Evolutionary conservation across 768 basidiomycete genomes (phyloP).

Genomic region (Trichaptum fuscoviolaceum): DNA sequence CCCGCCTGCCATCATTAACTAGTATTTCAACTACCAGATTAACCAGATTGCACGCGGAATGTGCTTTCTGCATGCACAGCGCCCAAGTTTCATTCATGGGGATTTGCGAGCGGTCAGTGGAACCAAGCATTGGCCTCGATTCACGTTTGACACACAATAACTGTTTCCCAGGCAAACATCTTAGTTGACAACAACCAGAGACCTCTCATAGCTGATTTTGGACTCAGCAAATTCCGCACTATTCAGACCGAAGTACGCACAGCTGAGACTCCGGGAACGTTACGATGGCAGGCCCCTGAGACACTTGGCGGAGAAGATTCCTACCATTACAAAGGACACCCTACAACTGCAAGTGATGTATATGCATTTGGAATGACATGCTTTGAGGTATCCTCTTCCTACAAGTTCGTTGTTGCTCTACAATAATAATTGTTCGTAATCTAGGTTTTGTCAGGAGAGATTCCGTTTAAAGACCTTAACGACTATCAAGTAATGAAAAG

Average conservation of each 20-base stretch:
- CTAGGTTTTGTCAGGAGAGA: not conserved
- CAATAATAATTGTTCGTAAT: not conserved
- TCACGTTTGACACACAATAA: not conserved
- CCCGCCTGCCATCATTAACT: not conserved
- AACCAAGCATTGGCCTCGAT: not conserved
- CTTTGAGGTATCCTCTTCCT: not conserved
- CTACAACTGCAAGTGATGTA: slow-evolving; percentile 2
- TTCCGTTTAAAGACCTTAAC: not conserved
- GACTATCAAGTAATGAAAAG: not conserved
- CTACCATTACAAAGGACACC: not conserved
- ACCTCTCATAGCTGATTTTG: not conserved
- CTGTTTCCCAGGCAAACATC: not conserved
- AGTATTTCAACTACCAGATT: not conserved
- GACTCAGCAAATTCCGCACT: not conserved
- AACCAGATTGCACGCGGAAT: not conserved
- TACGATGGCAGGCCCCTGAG: slow-evolving; percentile 1
- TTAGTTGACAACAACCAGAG: not conserved
- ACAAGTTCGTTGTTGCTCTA: not conserved
- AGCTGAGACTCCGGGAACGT: not conserved
- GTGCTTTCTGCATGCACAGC: not conserved
- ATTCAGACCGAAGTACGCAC: not conserved
- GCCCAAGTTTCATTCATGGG: not conserved
- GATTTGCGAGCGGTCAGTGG: not conserved
- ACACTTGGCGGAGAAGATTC: not conserved
- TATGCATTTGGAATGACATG: slow-evolving; percentile 1